Evolutionary conservation across 75 land plant species (phyloP), one percentile per base, ranked within the genome.

Genomic region (Picea glauca): DNA sequence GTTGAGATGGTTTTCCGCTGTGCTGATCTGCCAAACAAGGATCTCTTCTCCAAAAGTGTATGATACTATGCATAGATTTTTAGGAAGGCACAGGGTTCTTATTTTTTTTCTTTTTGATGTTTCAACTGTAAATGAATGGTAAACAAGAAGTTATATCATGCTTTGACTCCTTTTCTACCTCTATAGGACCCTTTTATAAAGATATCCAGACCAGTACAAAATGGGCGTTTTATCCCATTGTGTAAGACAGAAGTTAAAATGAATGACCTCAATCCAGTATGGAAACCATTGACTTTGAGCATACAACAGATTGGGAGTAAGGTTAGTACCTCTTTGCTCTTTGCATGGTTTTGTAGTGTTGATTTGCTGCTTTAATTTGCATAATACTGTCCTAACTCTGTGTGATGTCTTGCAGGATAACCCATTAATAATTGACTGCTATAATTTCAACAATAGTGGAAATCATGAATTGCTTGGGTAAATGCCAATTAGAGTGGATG

Each of bases 31-130:
- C 81, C 84, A 13, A 95, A 89, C 79, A 89, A 91, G 79, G 95
- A 95, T 60, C 12, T 90, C 38, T 85, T 95, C 46, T 93, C 93
- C 14, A 91, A 91, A 83, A 95, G 92, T 87, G 95, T 93, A 91
- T 76, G 93, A 30, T 11, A 30, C 14, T 7, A 58, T 26, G 62
- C 15, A n/a, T 59, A 21, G n/a, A 35, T 35, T 35, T 35, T 35
- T 35, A 35, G 38, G 1, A 2, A 35, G 38, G n/a, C 31, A 70
- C 62, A 5, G n/a, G 15, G 54, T 35, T 35, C 3, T 62, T 76
- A 8, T 50, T 72, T 30, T 32, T 12, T 12, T 11, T 75, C n/a
- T 31, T 61, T 58, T 35, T 30, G 3, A 21, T 14, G 9, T 76
- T 77, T 60, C 30, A 54, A 58, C 38, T 62, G 15, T 21, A 33